These are phyloP conservation scores for Yarrowia sp. DNA, from an alignment of 805 yeast genomes.

Conservation along the genomic window DNA sequence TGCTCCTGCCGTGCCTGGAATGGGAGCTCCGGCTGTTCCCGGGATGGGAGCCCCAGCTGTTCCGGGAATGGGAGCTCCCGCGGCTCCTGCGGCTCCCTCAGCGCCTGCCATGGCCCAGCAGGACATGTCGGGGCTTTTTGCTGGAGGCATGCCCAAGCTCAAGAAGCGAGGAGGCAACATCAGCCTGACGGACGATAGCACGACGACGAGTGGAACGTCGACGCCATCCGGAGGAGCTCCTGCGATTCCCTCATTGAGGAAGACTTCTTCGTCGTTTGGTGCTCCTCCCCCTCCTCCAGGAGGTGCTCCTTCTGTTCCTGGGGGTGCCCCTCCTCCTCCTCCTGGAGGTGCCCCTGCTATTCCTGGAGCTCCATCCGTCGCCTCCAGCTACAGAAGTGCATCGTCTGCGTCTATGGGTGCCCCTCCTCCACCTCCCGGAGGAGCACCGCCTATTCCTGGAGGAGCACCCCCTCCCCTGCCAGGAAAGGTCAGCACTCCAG, in stretches of 20 bases:
- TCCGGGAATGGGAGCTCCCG: constrained; percentile 48
- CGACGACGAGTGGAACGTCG: constrained; percentile 6
- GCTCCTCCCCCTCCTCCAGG: background rate
- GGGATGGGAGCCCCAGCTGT: constrained; percentile 41
- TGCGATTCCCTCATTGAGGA: constrained; percentile 40
- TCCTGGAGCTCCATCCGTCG: constrained; percentile 46
- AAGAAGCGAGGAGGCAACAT: constrained; percentile 55
- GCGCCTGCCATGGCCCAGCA: constrained; percentile 47
- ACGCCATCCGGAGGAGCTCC: constrained; percentile 48
- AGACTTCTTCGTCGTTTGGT: constrained; percentile 1
- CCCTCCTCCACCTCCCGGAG: constrained; percentile 39
- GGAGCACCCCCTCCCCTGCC: constrained; percentile 29
- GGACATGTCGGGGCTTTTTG: constrained; percentile 57
- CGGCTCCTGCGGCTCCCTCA: constrained; percentile 44
- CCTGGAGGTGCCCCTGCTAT: constrained; percentile 43
- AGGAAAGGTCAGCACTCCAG: constrained; percentile 38
- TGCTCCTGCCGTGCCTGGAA: constrained; percentile 46
- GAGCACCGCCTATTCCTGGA: constrained; percentile 43
- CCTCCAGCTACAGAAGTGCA: constrained; percentile 12
- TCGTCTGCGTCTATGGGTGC: constrained; percentile 29
- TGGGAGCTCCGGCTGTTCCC: constrained; percentile 47
- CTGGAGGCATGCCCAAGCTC: constrained; percentile 81
- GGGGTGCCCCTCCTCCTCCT: constrained; percentile 43
- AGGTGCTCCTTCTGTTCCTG: constrained; percentile 45
- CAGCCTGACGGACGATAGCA: constrained; percentile 43